A percentile compares a stretch with the other conserved stretches of the same genome.
Evolutionary conservation across 176 grass and related monocot genomes (phyloP).

Genomic region (Juncus effusus): DNA sequence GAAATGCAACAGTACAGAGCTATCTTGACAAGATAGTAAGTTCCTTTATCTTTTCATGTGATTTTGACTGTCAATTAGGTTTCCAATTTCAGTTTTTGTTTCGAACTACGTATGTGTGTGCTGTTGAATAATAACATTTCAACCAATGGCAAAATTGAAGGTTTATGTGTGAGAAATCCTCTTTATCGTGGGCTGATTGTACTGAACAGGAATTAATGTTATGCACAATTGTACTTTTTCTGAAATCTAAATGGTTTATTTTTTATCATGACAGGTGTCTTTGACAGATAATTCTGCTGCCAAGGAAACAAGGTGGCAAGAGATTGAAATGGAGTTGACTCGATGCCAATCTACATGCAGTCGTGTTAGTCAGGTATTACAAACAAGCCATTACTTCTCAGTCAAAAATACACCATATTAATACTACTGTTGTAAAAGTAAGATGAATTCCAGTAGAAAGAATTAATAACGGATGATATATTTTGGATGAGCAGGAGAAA

Average conservation of each 20-base stretch:
- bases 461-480: too few species aligned
- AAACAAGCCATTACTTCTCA: neutral
- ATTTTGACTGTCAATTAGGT: conserved; percentile 7
- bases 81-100: too few species aligned
- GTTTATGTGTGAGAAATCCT: too few species aligned
- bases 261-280: conserved; percentile 48
- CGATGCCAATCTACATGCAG: conserved; percentile 66
- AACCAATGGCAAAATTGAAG: too few species aligned
- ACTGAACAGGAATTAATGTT: too few species aligned
- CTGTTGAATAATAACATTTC: too few species aligned
- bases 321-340: conserved; percentile 62
- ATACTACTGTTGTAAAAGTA: conserved; percentile 24
- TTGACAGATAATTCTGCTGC: conserved; percentile 51
- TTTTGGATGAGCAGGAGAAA: conserved; percentile 65
- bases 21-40: conserved; percentile 95
- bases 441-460: neutral
- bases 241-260: conserved; percentile 14
- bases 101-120: too few species aligned
- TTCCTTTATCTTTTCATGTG: neutral
- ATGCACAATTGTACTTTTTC: neutral
- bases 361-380: conserved; percentile 65
- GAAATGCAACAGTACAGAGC: conserved; percentile 65
- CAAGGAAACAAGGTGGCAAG: conserved; percentile 70
- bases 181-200: too few species aligned
- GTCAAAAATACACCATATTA: conserved; percentile 10